A percentile compares a stretch with the other conserved stretches of the same genome.
These are phyloP conservation scores for Staphylotrichum longicolle DNA, from an alignment of 495 filamentous ascomycete genomes.

Conservation along the genomic window DNA sequence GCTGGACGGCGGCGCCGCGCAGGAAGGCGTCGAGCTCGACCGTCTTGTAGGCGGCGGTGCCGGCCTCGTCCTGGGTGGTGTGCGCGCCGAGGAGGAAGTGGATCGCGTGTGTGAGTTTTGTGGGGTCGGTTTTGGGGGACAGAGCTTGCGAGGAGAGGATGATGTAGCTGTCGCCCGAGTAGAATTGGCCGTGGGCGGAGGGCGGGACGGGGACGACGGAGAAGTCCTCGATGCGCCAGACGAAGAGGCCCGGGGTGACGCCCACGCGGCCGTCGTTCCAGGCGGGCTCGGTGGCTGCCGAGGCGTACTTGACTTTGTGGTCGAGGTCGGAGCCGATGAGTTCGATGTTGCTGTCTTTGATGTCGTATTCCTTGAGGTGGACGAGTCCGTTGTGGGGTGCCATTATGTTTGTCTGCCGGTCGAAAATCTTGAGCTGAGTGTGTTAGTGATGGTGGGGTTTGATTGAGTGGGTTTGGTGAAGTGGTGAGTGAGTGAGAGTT, in stretches of 20 bases:
- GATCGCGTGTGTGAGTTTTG: not conserved
- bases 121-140: not conserved
- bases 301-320: constrained; percentile 11
- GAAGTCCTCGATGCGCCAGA: constrained; percentile 11
- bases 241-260: constrained; percentile 2
- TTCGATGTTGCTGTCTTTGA: constrained; percentile 10
- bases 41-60: constrained; percentile 7
- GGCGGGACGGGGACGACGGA: constrained; percentile 1
- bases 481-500: not conserved
- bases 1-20: constrained; percentile 3
- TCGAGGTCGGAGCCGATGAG: constrained; percentile 2
- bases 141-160: not conserved
- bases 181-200: not conserved
- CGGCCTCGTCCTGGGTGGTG: constrained; percentile 9
- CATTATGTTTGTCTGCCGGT: not conserved
- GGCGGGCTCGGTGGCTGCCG: constrained; percentile 1
- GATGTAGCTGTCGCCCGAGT: constrained; percentile 12
- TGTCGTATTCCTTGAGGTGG: constrained; percentile 10
- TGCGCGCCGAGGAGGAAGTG: constrained; percentile 9
- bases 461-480: not conserved
- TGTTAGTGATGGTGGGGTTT: not conserved
- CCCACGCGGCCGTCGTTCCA: constrained; percentile 2
- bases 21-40: constrained; percentile 9
- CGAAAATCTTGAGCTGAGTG: too few species aligned
- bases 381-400: constrained; percentile 9